Evolutionary conservation across 2,329 filamentous ascomycete genomes (phyloP), one percentile per base, ranked within the genome.

Genomic region (Neonectria hederae): DNA sequence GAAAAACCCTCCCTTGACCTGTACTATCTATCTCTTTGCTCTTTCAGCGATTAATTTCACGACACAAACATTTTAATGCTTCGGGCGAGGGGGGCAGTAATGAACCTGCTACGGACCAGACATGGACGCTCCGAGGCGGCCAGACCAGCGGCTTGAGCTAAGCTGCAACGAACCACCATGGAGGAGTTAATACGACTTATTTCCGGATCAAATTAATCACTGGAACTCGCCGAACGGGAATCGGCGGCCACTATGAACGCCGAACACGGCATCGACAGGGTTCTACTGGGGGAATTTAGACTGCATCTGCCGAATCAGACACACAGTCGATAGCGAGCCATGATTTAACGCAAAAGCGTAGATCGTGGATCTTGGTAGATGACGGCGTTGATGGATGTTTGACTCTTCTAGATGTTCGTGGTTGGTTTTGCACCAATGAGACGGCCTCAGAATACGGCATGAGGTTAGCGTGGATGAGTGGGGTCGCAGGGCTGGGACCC

Each of bases 391-490:
- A 42, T 46, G 26, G 38, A 22, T 24, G 54, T 55, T 21, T 42
- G 8, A 19, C 51, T 28, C 35, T 43, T 52, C 22, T 42, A 43
- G 40, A 43, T 45, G 42, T 35, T 30, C 9, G 17, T 17, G 49
- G 19, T 10, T 22, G 49, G 21, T 7, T 13, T 43, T 42, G 49
- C 30, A 48, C 59, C 54, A 65, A 65, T 65, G 32, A 55, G 51
- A 35, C 51, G 38, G 30, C 32, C 59, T 54, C 35, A 40, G 63
- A 63, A 63, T 65, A 65, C 59, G 49, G 54, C 13, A 52, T 59
- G 63, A 57, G 63, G 54, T 59, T 65, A 55, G 59, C 22, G 54
- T 52, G 42, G 45, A 28, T 26, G 38, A 17, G 48, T 59, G 51
- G 55, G 17, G 24, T 26, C 19, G 45, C 35, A 11, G 52, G 62